These are phyloP conservation scores for Mimosa pudica DNA, from an alignment of 306 rosid species.

Conservation along the genomic window DNA sequence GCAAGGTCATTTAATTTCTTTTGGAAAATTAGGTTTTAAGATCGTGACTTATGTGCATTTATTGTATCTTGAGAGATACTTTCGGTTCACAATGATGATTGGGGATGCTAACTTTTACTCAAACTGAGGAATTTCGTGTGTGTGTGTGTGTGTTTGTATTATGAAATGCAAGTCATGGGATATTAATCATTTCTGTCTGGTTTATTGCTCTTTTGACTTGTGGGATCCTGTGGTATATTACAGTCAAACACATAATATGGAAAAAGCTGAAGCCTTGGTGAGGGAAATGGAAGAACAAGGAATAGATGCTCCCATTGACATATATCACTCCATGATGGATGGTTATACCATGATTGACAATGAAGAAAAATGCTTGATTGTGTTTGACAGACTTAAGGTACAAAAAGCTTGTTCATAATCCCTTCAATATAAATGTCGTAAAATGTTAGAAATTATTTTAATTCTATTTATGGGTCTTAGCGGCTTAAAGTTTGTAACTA, in stretches of 20 bases:
- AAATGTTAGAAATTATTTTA: not conserved
- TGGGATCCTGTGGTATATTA: constrained; percentile 33
- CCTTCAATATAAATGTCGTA: not conserved
- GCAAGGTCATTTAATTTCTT: not conserved
- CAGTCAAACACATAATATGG: constrained; percentile 84
- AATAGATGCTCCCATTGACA: constrained; percentile 91
- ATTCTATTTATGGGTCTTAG: not conserved
- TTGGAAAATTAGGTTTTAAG: not conserved
- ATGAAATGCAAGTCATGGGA: constrained; percentile 25
- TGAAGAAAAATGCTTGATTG: constrained; percentile 86
- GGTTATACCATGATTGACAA: constrained; percentile 90
- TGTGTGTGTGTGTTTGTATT: not conserved
- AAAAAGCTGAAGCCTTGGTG: constrained; percentile 83
- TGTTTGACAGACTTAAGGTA: constrained; percentile 94
- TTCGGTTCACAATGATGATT: not conserved
- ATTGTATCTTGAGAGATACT: not conserved
- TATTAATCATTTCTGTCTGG: constrained; percentile 12
- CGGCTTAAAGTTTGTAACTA: not conserved
- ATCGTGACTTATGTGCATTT: not conserved
- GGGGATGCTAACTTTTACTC: not conserved
- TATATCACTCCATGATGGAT: constrained; percentile 98
- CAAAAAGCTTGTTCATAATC: constrained; percentile 29
- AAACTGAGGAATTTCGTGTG: not conserved
- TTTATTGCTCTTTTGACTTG: not conserved
- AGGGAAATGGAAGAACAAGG: constrained; percentile 99